Evolutionary conservation across 106 monocot genomes (phyloP), one percentile per base, ranked within the genome.

Genomic region (Phalaenopsis equestris): DNA sequence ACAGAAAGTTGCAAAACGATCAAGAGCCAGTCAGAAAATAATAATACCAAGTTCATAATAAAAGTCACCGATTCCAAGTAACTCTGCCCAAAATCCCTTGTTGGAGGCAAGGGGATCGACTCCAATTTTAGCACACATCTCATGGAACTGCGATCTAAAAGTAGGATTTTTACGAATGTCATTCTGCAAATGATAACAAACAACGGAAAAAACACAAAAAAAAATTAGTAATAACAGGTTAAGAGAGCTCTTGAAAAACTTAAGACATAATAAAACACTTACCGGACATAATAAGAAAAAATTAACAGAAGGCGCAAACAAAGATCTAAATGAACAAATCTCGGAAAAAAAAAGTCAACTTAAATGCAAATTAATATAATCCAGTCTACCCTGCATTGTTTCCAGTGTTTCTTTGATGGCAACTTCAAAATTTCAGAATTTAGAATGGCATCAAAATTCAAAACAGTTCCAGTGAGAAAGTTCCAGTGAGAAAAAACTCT

Each of bases 111-210:
- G 80, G 73, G 98, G 98, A 83, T 98, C 98, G 58, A 98, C 98
- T 78, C 98, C 98, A 68, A 98, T 86, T 88, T 94, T 94, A 41
- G 98, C 94, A 85, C 98, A 98, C 98, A 98, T 98, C 83, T 98
- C 92, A 82, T 98, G 98, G 65, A 98, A 98, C 56, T 98, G 98
- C 72, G 94, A 78, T 84, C 98, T 94, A 84, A 98, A 98, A 78
- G 85, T 88, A 78, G 98, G 98, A 38, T 98, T 91, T 83, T 98
- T 98, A 56, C 92, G 87, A 18, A 98, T 98, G 65, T 98, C 98
- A 90, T 85, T 91, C 97, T 97, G 92, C 88, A 90, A 76, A n/a
- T 45, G 49, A 52, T 42, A 47, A 49, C 39, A 78, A 48, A 78
- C n/a, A 5, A 61, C 11, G 14, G 39, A 39, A 41, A 78, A 77